Evolutionary conservation across 2,329 filamentous ascomycete genomes (phyloP).

Genomic region (Pseudocercospora ulei): DNA sequence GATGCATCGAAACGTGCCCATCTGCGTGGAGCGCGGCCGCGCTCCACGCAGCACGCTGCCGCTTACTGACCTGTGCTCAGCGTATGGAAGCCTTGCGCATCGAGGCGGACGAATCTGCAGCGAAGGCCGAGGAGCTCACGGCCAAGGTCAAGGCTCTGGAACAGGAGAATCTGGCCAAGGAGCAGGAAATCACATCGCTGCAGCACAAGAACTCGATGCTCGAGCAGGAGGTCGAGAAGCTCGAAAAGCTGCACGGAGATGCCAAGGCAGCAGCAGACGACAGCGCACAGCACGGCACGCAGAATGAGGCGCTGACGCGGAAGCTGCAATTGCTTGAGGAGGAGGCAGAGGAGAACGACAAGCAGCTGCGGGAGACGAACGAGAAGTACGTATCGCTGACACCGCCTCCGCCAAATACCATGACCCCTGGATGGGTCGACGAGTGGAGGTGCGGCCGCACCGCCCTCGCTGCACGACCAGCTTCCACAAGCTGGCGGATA

Average conservation of each 20-base stretch:
- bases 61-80: slow-evolving; percentile 42
- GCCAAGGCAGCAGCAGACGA: slow-evolving; percentile 79
- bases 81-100: slow-evolving; percentile 92
- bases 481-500: neutral
- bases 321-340: slow-evolving; percentile 94
- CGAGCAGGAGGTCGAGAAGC: slow-evolving; percentile 84
- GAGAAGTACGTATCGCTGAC: slow-evolving; percentile 67
- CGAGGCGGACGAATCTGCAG: slow-evolving; percentile 76
- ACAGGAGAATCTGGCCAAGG: slow-evolving; percentile 90
- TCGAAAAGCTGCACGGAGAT: slow-evolving; percentile 73
- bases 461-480: too few relatives aligned
- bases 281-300: slow-evolving; percentile 69
- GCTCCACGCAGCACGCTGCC: neutral
- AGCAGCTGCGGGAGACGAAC: slow-evolving; percentile 91
- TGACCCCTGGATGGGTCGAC: slow-evolving; percentile 14
- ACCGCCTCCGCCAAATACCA: slow-evolving; percentile 8
- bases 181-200: slow-evolving; percentile 95
- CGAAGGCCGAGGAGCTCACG: slow-evolving; percentile 80
- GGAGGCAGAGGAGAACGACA: slow-evolving; percentile 93
- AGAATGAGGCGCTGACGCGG: slow-evolving; percentile 85
- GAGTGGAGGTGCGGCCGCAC: slow-evolving; percentile 11
- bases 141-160: slow-evolving; percentile 78
- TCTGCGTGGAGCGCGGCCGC: too few relatives aligned
- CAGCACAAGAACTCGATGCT: slow-evolving; percentile 90
- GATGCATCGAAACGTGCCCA: slow-evolving; percentile 7